Percentiles rank a stretch among this genome's conserved stretches.
phyloP scores from a whole-genome alignment of 257 asterid genomes.

The Coffea canephora region DNA sequence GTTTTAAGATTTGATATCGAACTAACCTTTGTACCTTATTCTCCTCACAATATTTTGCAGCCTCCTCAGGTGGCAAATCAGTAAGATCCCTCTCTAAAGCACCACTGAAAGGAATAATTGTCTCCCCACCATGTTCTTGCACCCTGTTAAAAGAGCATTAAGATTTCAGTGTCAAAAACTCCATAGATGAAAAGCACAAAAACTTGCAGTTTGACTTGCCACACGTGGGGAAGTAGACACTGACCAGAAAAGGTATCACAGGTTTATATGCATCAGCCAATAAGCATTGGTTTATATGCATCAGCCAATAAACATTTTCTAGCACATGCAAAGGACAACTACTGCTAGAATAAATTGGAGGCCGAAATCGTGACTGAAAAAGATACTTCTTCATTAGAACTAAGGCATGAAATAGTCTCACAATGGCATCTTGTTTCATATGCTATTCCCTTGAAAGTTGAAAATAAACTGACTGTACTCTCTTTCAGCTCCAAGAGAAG shows the following conservation, averaged over 20 bases:
- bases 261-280: not conserved
- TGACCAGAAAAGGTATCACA: not conserved
- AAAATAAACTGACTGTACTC: not conserved
- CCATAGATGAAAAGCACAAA: not conserved
- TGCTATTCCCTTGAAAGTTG: not conserved
- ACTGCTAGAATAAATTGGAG: not conserved
- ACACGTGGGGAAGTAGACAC: not conserved
- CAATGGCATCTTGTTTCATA: not conserved
- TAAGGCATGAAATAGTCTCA: not conserved
- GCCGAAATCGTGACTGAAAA: not conserved
- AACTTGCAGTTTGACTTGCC: not conserved
- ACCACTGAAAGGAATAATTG: conserved; percentile 89
- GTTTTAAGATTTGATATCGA: not conserved
- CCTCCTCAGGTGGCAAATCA: conserved; percentile 84
- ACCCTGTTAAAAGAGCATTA: conserved; percentile 53
- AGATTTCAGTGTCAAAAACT: not conserved
- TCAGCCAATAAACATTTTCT: not conserved
- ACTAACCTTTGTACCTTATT: conserved; percentile 90
- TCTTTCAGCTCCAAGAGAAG: not conserved
- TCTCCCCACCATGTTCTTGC: conserved; percentile 98
- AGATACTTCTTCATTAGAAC: not conserved
- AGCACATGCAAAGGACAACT: not conserved
- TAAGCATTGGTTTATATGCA: not conserved
- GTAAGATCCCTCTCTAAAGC: conserved; percentile 85
- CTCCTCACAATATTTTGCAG: conserved; percentile 91